Conservation (phyloP, 441 rosid species). For the Jatropha multifida region DNA sequence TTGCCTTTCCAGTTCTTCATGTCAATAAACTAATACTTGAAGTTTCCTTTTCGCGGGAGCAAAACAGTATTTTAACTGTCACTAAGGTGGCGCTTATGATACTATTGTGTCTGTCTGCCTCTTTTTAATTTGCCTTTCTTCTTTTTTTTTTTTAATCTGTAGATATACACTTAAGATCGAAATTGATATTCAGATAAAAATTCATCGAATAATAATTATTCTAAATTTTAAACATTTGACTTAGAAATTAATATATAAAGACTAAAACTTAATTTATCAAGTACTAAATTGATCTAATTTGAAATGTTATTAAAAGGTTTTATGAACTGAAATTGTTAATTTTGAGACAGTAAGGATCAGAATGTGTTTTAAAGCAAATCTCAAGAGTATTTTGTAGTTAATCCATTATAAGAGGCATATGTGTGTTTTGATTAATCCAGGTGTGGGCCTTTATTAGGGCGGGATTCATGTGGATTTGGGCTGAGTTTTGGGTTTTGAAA, state of each 20-base stretch:
- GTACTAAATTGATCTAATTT: no score
- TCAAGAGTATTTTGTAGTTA: no score
- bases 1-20: constrained; percentile 67
- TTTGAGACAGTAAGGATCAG: no score
- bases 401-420: background rate
- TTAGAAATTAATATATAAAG: no score
- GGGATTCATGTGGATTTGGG: background rate
- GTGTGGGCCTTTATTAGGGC: background rate
- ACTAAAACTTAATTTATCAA: no score
- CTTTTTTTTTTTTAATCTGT: no score
- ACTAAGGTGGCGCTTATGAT: constrained; percentile 34
- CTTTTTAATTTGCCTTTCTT: background rate
- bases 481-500: background rate
- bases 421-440: background rate
- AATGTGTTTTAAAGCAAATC: no score
- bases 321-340: no score
- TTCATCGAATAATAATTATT: background rate
- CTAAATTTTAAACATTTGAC: no score
- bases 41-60: constrained; percentile 60
- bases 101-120: background rate
- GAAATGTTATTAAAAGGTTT: no score
- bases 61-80: constrained; percentile 41
- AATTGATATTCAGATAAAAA: background rate
- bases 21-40: constrained; percentile 44
- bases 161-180: no score